Conservation (phyloP, 2,329 filamentous ascomycete genomes). For the Dendrostoma leiphaemia region DNA sequence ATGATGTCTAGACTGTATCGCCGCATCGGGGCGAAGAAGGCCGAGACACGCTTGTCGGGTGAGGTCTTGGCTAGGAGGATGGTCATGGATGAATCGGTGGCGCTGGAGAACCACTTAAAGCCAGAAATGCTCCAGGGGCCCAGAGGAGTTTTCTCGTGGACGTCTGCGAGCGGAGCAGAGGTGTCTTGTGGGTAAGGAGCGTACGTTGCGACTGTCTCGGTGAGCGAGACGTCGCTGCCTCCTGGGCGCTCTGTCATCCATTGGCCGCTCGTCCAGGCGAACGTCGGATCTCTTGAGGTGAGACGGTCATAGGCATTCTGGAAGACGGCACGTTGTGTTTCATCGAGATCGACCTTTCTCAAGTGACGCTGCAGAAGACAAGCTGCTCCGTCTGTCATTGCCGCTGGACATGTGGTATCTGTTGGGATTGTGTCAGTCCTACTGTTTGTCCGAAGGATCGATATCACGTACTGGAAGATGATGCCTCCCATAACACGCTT, state of each 20-base stretch:
- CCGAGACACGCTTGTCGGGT: slow-evolving; percentile 48
- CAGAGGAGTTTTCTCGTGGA: slow-evolving; percentile 34
- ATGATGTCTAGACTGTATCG: slow-evolving; percentile 32
- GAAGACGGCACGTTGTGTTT: slow-evolving; percentile 41
- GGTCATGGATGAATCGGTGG: slow-evolving; percentile 63
- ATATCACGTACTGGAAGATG: slow-evolving; percentile 42
- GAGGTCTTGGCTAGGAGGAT: slow-evolving; percentile 62
- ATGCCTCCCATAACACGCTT: slow-evolving; percentile 51
- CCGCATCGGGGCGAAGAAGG: slow-evolving; percentile 65
- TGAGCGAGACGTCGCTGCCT: slow-evolving; percentile 67
- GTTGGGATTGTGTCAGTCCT: neutral
- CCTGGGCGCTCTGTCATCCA: slow-evolving; percentile 76
- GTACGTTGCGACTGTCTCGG: slow-evolving; percentile 58
- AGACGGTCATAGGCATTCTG: slow-evolving; percentile 52
- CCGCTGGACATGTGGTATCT: slow-evolving; percentile 61
- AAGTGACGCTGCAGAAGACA: slow-evolving; percentile 47
- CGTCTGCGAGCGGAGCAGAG: slow-evolving; percentile 25
- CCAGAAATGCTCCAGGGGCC: slow-evolving; percentile 62
- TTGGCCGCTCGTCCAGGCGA: slow-evolving; percentile 69
- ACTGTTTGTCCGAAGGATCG: no score
- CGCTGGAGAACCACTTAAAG: slow-evolving; percentile 72
- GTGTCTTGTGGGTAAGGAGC: slow-evolving; percentile 22
- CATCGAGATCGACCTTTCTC: slow-evolving; percentile 22
- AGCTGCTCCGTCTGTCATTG: slow-evolving; percentile 65
- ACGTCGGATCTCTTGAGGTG: slow-evolving; percentile 46